Base-by-base conservation (phyloP, 2,329 filamentous ascomycete genomes). In the Hypoxylon sp. region DNA sequence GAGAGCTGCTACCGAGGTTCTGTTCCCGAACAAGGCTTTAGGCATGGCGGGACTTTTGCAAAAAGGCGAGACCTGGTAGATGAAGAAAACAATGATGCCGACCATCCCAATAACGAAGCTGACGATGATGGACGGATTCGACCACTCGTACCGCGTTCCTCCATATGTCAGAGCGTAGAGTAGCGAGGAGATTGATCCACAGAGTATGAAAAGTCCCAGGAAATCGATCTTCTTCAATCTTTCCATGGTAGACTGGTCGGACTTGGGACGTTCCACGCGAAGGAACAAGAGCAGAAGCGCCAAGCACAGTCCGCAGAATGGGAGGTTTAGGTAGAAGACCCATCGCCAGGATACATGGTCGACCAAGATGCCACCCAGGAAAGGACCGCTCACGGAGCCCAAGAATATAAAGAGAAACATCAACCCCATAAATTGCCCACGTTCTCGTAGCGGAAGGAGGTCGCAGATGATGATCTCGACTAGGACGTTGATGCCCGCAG, bases 381-480 rank as follows among this genome's bases (percentile, higher is more conserved):
- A 67, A 1, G 78, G 76, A 1, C 75, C 79, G 6, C 79, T 49
- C 0, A 73, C 70, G 3, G 74, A 75, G 0, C 78, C 81, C 4
- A 82, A 50, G 2, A 73, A 74, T 54, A 73, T 76, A 1, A 76
- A 63, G 5, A 73, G 60, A 14, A 78, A 60, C 2, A 81, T 68
- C 2, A 79, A 65, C 0, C 73, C 75, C 30, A 81, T 71, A 46
- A 80, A 85, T 2, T 78, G 78, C 1, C 81, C 80, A 53, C 85
- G 76, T 60, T 85, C 75, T 1, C 80, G 76, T 4, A 86, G 74
- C 0, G 85, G 82, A 0, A 86, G 79, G 2, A 87, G 72, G 59
- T 87, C 85, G 44, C 78, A 83, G 17, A 85, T 77, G n/a, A 88
- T 80, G 42, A 86, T 79, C 31, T 86, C 82, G 2, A 80, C 74